Evolutionary conservation across 495 filamentous ascomycete species (phyloP).

Genomic region (Geopyxis carbonaria): DNA sequence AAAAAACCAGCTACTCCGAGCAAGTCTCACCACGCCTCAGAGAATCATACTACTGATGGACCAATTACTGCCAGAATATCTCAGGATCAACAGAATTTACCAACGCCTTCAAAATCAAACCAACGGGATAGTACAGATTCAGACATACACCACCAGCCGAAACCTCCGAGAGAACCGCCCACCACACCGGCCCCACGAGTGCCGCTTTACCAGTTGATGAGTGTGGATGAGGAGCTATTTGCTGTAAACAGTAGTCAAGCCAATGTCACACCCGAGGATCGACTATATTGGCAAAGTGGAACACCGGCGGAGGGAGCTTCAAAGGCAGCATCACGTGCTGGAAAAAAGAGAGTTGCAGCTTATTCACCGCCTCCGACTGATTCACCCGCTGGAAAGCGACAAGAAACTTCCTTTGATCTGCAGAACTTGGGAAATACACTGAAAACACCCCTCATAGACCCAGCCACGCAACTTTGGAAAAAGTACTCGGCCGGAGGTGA

Average conservation of each 20-base stretch:
- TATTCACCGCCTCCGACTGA: constrained; percentile 45
- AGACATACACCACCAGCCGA: too few species aligned
- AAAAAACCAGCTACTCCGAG: constrained; percentile 19
- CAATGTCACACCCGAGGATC: constrained; percentile 49
- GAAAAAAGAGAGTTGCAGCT: too few species aligned
- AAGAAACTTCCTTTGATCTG: constrained; percentile 31
- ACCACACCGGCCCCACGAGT: constrained; percentile 61
- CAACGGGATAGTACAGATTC: too few species aligned
- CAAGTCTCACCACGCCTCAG: constrained; percentile 23
- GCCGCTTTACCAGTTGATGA: constrained; percentile 64
- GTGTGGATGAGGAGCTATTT: constrained; percentile 36
- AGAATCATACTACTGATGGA: too few species aligned
- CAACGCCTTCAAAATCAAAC: too few species aligned
- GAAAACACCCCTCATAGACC: constrained; percentile 64
- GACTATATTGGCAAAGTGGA: constrained; percentile 47
- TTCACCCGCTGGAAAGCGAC: constrained; percentile 28
- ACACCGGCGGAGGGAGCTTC: constrained; percentile 29
- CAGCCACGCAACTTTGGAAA: constrained; percentile 60
- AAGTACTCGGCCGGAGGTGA: constrained; percentile 26
- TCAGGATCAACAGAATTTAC: too few species aligned
- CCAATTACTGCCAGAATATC: too few species aligned
- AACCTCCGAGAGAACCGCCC: constrained; percentile 35
- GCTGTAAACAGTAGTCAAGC: constrained; percentile 27
- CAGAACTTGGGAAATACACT: constrained; percentile 39
- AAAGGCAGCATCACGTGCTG: too few species aligned